phyloP scores from a whole-genome alignment of 108 stramenopile genomes.

The Cyclotella choctawhatcheeana region DNA sequence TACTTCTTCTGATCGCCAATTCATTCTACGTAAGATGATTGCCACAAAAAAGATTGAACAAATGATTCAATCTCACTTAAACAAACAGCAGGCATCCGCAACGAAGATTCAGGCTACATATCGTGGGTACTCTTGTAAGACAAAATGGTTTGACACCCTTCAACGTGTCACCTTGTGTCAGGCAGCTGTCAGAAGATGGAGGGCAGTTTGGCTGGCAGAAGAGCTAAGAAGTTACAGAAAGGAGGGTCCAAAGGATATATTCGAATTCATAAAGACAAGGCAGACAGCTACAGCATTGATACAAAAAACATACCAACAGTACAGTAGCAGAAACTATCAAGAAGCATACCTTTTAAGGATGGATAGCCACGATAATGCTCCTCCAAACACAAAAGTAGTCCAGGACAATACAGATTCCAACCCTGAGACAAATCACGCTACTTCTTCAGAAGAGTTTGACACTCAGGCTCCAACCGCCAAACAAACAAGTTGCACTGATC shows the following conservation, averaged over 20 bases:
- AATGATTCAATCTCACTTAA: neutral
- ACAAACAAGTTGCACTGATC: too few species aligned
- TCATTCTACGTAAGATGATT: neutral
- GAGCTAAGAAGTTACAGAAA: neutral
- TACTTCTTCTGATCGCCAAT: neutral
- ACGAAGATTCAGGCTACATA: neutral
- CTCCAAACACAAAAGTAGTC: too few species aligned
- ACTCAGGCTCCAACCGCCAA: too few species aligned
- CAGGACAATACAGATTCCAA: too few species aligned
- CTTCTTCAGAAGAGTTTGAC: too few species aligned
- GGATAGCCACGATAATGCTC: neutral
- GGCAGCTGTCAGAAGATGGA: neutral
- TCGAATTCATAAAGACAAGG: neutral
- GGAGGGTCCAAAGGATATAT: neutral
- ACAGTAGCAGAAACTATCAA: neutral
- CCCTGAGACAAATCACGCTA: too few species aligned
- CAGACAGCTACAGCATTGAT: neutral
- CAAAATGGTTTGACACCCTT: neutral
- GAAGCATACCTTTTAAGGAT: neutral
- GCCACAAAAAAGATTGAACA: neutral
- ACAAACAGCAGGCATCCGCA: neutral
- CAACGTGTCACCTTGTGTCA: neutral
- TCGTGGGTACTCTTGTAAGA: neutral
- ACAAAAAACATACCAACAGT: neutral
- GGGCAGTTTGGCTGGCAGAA: neutral